phyloP scores from a whole-genome alignment of 805 yeast genomes.

The Debaryomyces prosopidis region DNA sequence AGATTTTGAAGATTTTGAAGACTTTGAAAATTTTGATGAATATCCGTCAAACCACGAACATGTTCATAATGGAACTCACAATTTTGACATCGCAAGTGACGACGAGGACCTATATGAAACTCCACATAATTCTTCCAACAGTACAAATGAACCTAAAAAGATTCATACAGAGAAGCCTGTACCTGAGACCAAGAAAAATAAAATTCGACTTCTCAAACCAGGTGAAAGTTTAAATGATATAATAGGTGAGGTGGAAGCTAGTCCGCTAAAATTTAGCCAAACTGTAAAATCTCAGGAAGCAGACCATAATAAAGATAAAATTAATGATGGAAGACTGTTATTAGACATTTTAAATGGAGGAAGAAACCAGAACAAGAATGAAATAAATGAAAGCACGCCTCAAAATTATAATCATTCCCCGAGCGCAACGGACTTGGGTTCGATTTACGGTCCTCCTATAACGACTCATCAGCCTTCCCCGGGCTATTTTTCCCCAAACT shows the following conservation, averaged over 20 bases:
- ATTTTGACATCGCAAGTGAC: slow-evolving; percentile 36
- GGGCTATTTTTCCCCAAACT: not conserved
- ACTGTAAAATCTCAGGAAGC: not conserved
- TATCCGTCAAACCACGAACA: not conserved
- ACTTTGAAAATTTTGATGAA: slow-evolving; percentile 32
- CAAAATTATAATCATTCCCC: not conserved
- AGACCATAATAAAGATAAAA: slow-evolving; percentile 1
- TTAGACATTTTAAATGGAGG: slow-evolving; percentile 21
- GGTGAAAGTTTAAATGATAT: slow-evolving; percentile 23
- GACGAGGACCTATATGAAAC: slow-evolving; percentile 26
- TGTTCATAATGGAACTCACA: slow-evolving; percentile 7
- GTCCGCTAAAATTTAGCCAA: not conserved
- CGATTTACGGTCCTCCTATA: not conserved
- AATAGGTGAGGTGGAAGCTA: not conserved
- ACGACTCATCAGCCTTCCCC: not conserved
- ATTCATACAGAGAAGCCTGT: not conserved
- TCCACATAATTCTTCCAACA: slow-evolving; percentile 5
- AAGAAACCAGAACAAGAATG: not conserved
- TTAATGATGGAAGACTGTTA: slow-evolving; percentile 19
- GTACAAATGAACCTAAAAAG: slow-evolving; percentile 4
- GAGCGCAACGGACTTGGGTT: not conserved
- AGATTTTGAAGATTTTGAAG: slow-evolving; percentile 35
- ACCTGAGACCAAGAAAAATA: slow-evolving; percentile 4
- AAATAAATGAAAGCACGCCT: not conserved
- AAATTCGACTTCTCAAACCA: slow-evolving; percentile 24